Evolutionary conservation across 139 green algal species (phyloP), one percentile per base, ranked within the genome.

Genomic region (Micractinium conductrix): DNA sequence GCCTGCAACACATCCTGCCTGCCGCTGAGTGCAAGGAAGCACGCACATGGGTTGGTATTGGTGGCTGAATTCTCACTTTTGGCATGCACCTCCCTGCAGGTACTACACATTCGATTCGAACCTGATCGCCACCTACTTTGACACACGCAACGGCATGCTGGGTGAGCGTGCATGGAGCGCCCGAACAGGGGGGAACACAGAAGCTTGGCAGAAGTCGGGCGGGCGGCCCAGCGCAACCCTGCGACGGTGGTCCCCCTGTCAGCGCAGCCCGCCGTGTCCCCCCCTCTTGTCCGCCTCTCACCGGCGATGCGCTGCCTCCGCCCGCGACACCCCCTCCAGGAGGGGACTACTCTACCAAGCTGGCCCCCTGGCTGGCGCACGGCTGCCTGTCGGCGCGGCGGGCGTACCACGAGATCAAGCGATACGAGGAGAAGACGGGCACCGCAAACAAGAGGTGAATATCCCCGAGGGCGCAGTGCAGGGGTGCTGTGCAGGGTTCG

Each of bases 61-160:
- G n/a, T n/a, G n/a, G n/a, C n/a, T n/a, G n/a, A n/a, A n/a, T n/a
- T n/a, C n/a, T n/a, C n/a, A n/a, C n/a, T n/a, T n/a, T n/a, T n/a
- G n/a, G n/a, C n/a, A n/a, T n/a, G n/a, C n/a, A n/a, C n/a, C n/a
- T n/a, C n/a, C n/a, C n/a, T n/a, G n/a, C n/a, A n/a, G n/a, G n/a
- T 93, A 99, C 89, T 99, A 99, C 87, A 88, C 99, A 16, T 99
- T 95, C 94, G 96, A 96, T 65, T 92, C 82, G 5, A 89, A 97
- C 80, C 79, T 91, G 0, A 43, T 98, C 33, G 80, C 88, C 67
- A 92, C 72, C 44, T 98, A 97, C 88, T 97, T 96, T 81, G 83
- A 97, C 45, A 97, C 91, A 0, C 86, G 93, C 53, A 95, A 96
- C 85, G 97, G 96, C 85, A 98, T 99, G 96, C 85, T 98, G 45